Conservation (phyloP, 345 rosid species). For the Eutrema heterophyllum region DNA sequence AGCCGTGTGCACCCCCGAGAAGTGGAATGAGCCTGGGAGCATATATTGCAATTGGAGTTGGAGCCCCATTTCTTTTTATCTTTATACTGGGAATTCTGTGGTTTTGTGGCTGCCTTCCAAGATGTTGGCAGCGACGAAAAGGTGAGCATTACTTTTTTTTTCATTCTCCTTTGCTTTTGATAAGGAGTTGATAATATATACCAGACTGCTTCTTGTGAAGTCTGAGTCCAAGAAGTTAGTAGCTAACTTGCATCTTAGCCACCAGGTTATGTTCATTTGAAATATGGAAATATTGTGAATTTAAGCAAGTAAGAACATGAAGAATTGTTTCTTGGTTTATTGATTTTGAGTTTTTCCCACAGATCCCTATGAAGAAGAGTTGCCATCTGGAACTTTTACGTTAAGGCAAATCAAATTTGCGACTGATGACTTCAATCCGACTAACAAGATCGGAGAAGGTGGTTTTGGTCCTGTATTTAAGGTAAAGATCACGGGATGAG, state of each 20-base stretch:
- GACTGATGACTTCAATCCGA: constrained; percentile 42
- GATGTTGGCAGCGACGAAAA: constrained; percentile 4
- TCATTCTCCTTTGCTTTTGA: background rate
- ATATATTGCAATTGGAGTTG: constrained; percentile 29
- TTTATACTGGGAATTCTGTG: constrained; percentile 38
- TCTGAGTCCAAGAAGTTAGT: background rate
- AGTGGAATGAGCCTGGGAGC: constrained; percentile 16
- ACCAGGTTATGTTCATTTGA: constrained; percentile 2
- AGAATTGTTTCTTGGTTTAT: background rate
- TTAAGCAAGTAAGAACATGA: constrained; percentile 4
- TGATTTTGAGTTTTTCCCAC: background rate
- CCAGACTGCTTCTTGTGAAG: background rate
- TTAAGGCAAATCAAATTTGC: constrained; percentile 52
- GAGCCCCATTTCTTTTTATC: constrained; percentile 24
- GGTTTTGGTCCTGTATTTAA: constrained; percentile 66
- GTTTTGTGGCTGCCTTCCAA: constrained; percentile 38
- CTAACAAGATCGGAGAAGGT: constrained; percentile 64
- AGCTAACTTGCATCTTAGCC: background rate
- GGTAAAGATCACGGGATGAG: constrained; percentile 30
- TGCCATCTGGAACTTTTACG: constrained; percentile 43
- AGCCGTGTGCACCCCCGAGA: constrained; percentile 8
- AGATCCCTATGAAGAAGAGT: constrained; percentile 36
- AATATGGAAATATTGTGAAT: background rate
- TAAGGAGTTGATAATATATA: background rate
- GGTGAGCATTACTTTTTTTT: constrained; percentile 8